phyloP scores from a whole-genome alignment of 2,329 filamentous ascomycete genomes.

The Hymenoscyphus fructigenus region DNA sequence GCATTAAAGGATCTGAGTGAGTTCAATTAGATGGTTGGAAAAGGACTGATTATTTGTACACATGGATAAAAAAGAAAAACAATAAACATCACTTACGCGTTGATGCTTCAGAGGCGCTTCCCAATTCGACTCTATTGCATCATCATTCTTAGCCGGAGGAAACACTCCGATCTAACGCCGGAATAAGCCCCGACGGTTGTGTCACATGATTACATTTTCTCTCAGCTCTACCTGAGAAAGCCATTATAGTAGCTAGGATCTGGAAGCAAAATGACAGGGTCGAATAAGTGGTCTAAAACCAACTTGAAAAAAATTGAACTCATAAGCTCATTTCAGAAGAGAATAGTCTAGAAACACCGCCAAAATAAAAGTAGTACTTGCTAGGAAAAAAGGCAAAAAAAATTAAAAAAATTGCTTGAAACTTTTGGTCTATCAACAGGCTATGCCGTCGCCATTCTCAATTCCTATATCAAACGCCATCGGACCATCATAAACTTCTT shows the following conservation, averaged over 20 bases:
- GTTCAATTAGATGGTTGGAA: not conserved
- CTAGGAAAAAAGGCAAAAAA: not conserved
- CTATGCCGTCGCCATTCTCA: not conserved
- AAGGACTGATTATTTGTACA: not conserved
- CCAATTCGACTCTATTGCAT: not conserved
- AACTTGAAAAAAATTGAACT: not conserved
- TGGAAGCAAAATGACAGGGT: not conserved
- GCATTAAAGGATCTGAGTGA: not conserved
- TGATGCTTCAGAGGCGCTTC: not conserved
- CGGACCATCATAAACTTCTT: constrained; percentile 13
- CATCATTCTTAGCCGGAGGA: not conserved
- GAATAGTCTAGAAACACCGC: not conserved
- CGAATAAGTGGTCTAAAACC: too few species aligned
- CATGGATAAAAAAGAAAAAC: not conserved
- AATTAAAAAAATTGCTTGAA: not conserved
- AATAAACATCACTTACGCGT: not conserved
- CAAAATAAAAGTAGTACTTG: not conserved
- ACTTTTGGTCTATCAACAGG: constrained; percentile 2
- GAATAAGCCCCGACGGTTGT: not conserved
- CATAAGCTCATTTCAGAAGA: not conserved
- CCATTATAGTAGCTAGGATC: too few species aligned
- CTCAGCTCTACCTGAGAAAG: too few species aligned
- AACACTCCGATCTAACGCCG: not conserved
- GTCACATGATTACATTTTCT: not conserved
- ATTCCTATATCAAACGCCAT: constrained; percentile 1